Evolutionary conservation across 495 filamentous ascomycete species (phyloP).

Genomic region (Penicillium lagena): DNA sequence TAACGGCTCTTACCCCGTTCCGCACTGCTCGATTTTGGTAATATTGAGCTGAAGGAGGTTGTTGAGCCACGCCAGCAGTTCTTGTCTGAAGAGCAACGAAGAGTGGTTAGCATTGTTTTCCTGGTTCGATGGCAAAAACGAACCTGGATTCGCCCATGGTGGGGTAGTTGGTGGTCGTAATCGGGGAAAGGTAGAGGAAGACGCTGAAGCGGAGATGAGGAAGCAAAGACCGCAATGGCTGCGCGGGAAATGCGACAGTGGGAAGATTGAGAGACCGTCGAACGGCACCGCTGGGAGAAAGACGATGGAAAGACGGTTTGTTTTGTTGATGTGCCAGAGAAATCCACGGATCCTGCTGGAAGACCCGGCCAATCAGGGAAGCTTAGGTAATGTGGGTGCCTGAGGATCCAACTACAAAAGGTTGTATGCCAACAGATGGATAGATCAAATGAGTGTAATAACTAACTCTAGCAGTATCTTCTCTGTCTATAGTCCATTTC

Average conservation of each 20-base stretch:
- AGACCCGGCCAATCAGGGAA: slow-evolving; percentile 21
- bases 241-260: no score
- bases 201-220: not conserved
- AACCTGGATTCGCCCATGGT: slow-evolving; percentile 53
- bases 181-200: not conserved
- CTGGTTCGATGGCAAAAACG: slow-evolving; percentile 14
- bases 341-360: slow-evolving; percentile 32
- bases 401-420: slow-evolving; percentile 4
- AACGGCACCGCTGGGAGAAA: no score
- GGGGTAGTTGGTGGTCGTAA: slow-evolving; percentile 25
- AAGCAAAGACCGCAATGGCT: not conserved
- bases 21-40: slow-evolving; percentile 98
- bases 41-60: slow-evolving; percentile 94
- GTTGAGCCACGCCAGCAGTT: slow-evolving; percentile 95
- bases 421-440: no score
- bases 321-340: slow-evolving; percentile 38
- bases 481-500: not conserved
- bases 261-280: no score
- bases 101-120: slow-evolving; percentile 1
- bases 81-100: slow-evolving; percentile 59
- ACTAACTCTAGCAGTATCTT: no score
- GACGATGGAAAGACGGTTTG: slow-evolving; percentile 19
- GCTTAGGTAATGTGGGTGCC: slow-evolving; percentile 15
- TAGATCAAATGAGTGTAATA: no score
- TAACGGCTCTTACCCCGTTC: slow-evolving; percentile 72